Percentiles rank a stretch among this genome's conserved stretches.
These are phyloP conservation scores for Heteromeles arbutifolia DNA, from an alignment of 306 rosid species.

Conservation along the genomic window DNA sequence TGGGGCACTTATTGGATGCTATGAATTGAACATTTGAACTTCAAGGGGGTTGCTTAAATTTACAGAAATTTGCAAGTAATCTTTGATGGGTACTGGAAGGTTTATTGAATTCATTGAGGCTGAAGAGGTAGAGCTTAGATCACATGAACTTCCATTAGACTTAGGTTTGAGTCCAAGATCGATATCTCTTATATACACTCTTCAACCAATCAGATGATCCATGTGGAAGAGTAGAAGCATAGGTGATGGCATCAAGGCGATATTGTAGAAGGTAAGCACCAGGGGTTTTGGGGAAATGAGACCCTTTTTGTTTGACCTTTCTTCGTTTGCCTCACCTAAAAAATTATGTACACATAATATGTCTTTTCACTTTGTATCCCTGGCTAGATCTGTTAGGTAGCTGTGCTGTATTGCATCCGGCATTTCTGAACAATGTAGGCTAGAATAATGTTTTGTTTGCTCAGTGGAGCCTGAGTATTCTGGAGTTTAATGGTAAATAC, in stretches of 20 bases:
- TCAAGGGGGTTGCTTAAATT: not conserved
- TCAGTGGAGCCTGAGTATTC: not conserved
- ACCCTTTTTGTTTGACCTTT: not conserved
- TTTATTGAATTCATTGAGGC: not conserved
- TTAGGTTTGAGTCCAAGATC: not conserved
- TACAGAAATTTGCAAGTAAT: not conserved
- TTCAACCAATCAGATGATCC: not conserved
- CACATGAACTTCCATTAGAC: not conserved
- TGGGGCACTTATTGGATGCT: not conserved
- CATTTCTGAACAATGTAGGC: not conserved
- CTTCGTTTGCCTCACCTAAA: not conserved
- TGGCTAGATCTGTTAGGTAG: not conserved
- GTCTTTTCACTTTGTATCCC: not conserved
- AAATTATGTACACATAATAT: not conserved
- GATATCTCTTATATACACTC: not conserved
- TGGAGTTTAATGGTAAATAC: not conserved
- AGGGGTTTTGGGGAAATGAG: not conserved
- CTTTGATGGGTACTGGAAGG: not conserved
- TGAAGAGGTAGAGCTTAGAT: not conserved
- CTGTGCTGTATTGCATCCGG: not conserved
- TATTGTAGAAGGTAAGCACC: not conserved
- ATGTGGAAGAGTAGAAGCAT: not conserved
- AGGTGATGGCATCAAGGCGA: not conserved
- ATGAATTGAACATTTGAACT: not conserved
- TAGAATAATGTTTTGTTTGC: not conserved